phyloP scores from a whole-genome alignment of 352 stramenopile genomes.

The Globisporangium alternatum region DNA sequence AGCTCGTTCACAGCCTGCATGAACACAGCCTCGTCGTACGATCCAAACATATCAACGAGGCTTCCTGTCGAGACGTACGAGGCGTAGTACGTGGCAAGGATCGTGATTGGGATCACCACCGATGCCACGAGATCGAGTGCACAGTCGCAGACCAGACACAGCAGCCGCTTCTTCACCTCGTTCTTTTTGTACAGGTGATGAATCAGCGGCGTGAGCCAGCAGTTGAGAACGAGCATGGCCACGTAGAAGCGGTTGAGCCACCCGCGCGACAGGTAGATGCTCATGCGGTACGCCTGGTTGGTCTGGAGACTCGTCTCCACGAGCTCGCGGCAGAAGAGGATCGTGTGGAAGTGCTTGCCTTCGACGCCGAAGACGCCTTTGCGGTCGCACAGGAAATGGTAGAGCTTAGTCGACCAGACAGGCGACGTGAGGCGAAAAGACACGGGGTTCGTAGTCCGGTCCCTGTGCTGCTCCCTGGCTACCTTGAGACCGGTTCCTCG shows the following conservation, averaged over 20 bases:
- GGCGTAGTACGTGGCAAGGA: background rate
- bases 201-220: conserved; percentile 4
- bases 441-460: background rate
- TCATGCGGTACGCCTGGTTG: conserved; percentile 18
- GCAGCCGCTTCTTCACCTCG: background rate
- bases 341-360: background rate
- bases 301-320: conserved; percentile 13
- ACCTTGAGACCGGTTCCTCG: background rate
- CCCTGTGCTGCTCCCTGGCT: background rate
- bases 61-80: background rate
- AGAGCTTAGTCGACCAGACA: background rate
- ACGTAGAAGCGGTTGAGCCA: conserved; percentile 18
- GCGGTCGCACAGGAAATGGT: background rate
- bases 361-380: background rate
- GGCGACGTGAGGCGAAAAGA: background rate
- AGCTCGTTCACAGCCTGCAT: conserved; percentile 5
- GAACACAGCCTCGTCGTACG: background rate
- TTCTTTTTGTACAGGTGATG: background rate
- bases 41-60: background rate
- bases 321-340: conserved; percentile 8
- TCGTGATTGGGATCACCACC: background rate
- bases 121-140: background rate
- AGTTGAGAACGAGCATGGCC: conserved; percentile 18
- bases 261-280: background rate
- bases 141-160: conserved; percentile 3